phyloP scores from a whole-genome alignment of 2,329 filamentous ascomycete genomes.

The Fusarium beomiforme region DNA sequence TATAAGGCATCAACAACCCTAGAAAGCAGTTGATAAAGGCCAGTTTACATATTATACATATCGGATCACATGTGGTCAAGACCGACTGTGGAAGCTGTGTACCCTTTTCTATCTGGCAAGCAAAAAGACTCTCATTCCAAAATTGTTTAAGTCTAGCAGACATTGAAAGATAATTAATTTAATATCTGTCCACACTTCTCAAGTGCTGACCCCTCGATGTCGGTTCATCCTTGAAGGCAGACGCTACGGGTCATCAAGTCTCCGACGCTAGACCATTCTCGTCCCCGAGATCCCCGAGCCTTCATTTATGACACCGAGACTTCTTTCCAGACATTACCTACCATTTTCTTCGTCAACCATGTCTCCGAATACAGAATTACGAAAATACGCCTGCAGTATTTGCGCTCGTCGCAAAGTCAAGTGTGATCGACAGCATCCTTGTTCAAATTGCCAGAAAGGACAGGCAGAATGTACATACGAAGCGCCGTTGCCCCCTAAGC shows the following conservation, averaged over 20 bases:
- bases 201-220: no score
- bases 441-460: constrained; percentile 56
- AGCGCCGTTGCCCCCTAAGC: constrained; percentile 24
- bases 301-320: no score
- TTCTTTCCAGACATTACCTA: background rate
- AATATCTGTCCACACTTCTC: no score
- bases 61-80: no score
- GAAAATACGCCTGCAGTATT: constrained; percentile 33
- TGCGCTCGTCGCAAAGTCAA: constrained; percentile 40
- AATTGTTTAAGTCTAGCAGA: no score
- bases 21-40: background rate
- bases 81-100: no score
- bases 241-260: background rate
- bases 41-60: background rate
- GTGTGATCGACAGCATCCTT: constrained; percentile 54
- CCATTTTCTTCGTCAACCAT: background rate
- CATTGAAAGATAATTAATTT: no score
- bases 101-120: no score
- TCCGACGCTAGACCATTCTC: background rate
- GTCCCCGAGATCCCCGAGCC: background rate
- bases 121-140: no score
- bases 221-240: background rate
- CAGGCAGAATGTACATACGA: constrained; percentile 41
- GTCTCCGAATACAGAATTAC: background rate
- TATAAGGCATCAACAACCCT: no score